Base-by-base conservation (phyloP, 1,139 yeast species). In the Sugiyamaella castrensis region DNA sequence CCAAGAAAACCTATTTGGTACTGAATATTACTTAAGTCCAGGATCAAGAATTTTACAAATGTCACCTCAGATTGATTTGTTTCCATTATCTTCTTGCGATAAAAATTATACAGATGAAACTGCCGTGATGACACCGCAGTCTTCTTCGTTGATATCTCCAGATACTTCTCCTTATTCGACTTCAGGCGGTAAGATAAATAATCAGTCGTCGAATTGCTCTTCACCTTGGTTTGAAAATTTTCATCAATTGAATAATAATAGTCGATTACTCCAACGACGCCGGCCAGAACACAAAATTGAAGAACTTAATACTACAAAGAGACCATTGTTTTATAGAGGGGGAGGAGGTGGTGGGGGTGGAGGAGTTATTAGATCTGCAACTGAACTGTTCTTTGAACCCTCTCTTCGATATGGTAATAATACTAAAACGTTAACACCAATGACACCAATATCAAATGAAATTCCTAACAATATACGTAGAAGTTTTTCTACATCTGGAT, bases 401-500 rank as follows among this genome's bases (percentile, higher is more conserved):
- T 46, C 49, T 4, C 46, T 19, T 19, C 44, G 9, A 12, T 40
- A 12, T n/a, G 24, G 24, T 19, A 19, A 19, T 19, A 19, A 19
- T 11, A 19, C 8, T 35, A 4, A 26, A 11, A 35, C 4, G 37
- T 19, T 11, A 11, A 26, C 8, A 35, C 24, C 37, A 35, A 35
- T 16, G n/a, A 35, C 37, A 5, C 37, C 37, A 13, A 19, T 19
- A 19, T 19, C 24, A 3, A 19, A 19, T 19, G 24, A 19, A 19
- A 12, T 26, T 5, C 13, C 40, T n/a, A 37, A 32, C 12, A 34
- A 46, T 24, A 27, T 50, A 15, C 50, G 42, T 11, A 41, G 53
- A 13, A 50, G 53, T 34, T 35, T 45, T 12, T 50, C 52, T 15
- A 35, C 50, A 13, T 38, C 53, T 8, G 50, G 53, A 8, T 11